Conservation (phyloP, 371 early-diverging fungal species). For the Paraphysoderma sedebokerense region DNA sequence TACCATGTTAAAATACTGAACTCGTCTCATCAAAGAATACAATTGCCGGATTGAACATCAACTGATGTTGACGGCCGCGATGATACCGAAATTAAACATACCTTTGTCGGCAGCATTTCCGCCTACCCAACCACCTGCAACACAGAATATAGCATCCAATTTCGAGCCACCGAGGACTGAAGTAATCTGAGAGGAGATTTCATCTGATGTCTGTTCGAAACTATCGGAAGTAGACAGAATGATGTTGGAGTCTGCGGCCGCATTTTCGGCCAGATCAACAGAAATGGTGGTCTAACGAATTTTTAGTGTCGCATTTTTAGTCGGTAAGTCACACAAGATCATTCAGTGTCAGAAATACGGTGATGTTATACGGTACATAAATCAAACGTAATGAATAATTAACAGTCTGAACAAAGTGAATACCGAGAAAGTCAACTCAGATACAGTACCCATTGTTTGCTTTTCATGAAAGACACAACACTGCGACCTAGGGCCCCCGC, state of each 20-base stretch:
- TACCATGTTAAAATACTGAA: neutral
- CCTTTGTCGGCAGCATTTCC: slow-evolving; percentile 63
- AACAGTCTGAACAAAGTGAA: neutral
- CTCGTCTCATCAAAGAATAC: neutral
- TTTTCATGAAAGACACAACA: slow-evolving; percentile 47
- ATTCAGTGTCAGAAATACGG: neutral
- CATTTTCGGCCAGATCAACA: slow-evolving; percentile 55
- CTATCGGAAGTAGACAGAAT: slow-evolving; percentile 20
- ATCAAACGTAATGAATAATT: neutral
- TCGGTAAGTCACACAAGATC: neutral
- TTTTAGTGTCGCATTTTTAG: neutral
- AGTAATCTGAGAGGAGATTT: no score
- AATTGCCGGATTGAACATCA: no score
- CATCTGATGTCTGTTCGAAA: slow-evolving; percentile 38
- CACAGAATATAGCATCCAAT: slow-evolving; percentile 71
- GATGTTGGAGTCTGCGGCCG: slow-evolving; percentile 53
- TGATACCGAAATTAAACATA: slow-evolving; percentile 14
- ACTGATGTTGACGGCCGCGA: no score
- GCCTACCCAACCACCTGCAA: slow-evolving; percentile 94
- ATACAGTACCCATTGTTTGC: slow-evolving; percentile 47
- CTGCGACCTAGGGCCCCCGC: slow-evolving; percentile 77
- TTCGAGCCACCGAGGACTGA: slow-evolving; percentile 27
- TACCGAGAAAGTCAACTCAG: neutral
- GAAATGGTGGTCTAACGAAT: slow-evolving; percentile 45
- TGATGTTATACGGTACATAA: neutral